Percentiles rank a stretch among this genome's conserved stretches.
Conservation (phyloP, 495 filamentous ascomycete species). For the Letharia columbiana region DNA sequence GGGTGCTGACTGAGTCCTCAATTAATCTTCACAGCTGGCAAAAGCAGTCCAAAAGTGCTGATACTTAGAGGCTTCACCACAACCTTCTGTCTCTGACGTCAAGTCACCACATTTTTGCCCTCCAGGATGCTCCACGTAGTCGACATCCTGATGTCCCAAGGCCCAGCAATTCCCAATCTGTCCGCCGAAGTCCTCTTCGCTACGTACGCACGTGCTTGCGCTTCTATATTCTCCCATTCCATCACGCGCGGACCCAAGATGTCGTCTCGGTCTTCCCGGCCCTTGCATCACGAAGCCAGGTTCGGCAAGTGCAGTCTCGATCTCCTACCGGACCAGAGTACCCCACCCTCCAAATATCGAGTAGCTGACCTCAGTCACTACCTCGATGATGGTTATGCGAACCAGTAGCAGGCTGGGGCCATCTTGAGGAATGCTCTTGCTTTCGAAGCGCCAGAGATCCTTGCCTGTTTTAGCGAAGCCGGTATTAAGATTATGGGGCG, state of each 20-base stretch:
- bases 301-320: not conserved
- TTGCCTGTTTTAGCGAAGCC: not conserved
- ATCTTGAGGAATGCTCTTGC: not conserved
- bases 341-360: not conserved
- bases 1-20: not conserved
- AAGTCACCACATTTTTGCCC: not conserved
- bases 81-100: not conserved
- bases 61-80: not conserved
- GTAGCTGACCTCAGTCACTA: not conserved
- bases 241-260: not conserved
- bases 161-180: not conserved
- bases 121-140: not conserved
- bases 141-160: not conserved
- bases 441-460: not conserved
- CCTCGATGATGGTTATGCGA: not conserved
- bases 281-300: not conserved
- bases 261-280: not conserved
- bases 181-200: not conserved
- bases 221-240: not conserved
- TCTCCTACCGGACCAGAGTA: not conserved
- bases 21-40: not conserved
- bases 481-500: too few relatives aligned
- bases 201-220: not conserved
- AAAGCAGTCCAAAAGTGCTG: not conserved
- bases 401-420: not conserved